Percentiles rank a stretch among this genome's conserved stretches.
Evolutionary conservation across 2,329 filamentous ascomycete genomes (phyloP).

Genomic region (Massarina eburnea): DNA sequence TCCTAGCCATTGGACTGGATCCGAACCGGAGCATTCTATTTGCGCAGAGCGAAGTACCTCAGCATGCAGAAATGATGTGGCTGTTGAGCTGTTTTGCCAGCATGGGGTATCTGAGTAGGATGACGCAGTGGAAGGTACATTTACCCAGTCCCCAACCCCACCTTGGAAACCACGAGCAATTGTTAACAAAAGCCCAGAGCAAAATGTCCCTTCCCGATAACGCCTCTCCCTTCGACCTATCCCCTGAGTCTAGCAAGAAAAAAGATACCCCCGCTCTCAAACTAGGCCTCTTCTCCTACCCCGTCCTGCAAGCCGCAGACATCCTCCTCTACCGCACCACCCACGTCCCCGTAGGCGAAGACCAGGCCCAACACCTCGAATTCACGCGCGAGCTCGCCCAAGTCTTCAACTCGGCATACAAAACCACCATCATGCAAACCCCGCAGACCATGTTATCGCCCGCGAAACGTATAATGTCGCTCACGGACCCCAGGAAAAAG

Average conservation of each 20-base stretch:
- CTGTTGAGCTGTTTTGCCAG: conserved; percentile 89
- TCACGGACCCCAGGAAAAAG: conserved; percentile 74
- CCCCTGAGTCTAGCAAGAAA: conserved; percentile 46
- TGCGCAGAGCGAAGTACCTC: conserved; percentile 74
- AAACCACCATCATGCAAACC: conserved; percentile 14
- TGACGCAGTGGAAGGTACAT: conserved; percentile 98
- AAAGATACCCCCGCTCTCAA: conserved; percentile 61
- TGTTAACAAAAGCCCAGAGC: conserved; percentile 43
- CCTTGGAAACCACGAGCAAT: background rate
- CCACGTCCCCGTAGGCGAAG: conserved; percentile 94
- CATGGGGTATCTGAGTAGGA: conserved; percentile 91
- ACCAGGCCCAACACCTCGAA: conserved; percentile 92
- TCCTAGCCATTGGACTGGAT: conserved; percentile 83
- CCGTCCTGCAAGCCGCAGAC: conserved; percentile 92
- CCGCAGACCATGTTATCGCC: conserved; percentile 49
- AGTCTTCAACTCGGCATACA: conserved; percentile 79
- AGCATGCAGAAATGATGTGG: conserved; percentile 94
- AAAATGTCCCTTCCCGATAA: conserved; percentile 69
- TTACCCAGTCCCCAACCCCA: background rate
- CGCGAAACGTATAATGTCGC: conserved; percentile 84
- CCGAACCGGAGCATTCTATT: conserved; percentile 78
- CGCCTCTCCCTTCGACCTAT: conserved; percentile 57
- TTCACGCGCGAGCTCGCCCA: conserved; percentile 84
- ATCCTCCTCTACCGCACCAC: conserved; percentile 84
- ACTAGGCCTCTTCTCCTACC: conserved; percentile 92